Evolutionary conservation across 768 basidiomycete genomes (phyloP).

Genomic region (Pluteus cervinus): DNA sequence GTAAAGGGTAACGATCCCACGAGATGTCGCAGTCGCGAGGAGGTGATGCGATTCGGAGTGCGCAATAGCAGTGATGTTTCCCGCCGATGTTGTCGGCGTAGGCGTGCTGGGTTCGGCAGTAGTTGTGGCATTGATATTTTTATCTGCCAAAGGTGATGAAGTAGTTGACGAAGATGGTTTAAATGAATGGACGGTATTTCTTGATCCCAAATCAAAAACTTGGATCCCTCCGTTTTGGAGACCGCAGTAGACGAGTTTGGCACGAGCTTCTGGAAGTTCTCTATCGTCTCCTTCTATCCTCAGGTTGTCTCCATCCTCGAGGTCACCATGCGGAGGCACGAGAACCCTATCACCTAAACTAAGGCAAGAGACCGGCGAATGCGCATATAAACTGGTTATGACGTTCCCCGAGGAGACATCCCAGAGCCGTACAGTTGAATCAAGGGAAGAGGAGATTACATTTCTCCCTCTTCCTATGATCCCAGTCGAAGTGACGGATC

Average conservation of each 20-base stretch:
- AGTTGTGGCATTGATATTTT: slow-evolving; percentile 14
- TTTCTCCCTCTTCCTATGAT: slow-evolving; percentile 65
- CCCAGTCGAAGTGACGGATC: slow-evolving; percentile 53
- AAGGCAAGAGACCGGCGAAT: slow-evolving; percentile 39
- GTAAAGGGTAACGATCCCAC: slow-evolving; percentile 50
- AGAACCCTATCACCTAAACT: slow-evolving; percentile 33
- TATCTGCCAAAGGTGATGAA: slow-evolving; percentile 33
- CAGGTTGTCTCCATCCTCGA: slow-evolving; percentile 8
- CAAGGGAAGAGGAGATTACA: slow-evolving; percentile 60
- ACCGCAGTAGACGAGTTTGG: slow-evolving; percentile 47
- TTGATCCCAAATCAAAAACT: slow-evolving; percentile 47
- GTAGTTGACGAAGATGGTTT: slow-evolving; percentile 13
- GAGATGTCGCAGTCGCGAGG: slow-evolving; percentile 53
- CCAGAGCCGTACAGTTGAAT: slow-evolving; percentile 69
- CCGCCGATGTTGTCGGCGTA: not conserved
- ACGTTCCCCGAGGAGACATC: slow-evolving; percentile 52
- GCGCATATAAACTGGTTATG: slow-evolving; percentile 37
- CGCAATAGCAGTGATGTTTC: slow-evolving; percentile 34
- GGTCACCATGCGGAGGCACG: slow-evolving; percentile 19
- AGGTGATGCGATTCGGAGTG: slow-evolving; percentile 34
- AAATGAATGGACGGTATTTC: slow-evolving; percentile 21
- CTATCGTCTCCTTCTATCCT: slow-evolving; percentile 19
- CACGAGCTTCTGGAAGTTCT: slow-evolving; percentile 39
- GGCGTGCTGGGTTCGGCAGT: not conserved
- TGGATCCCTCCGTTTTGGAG: slow-evolving; percentile 52